Evolutionary conservation across 2,329 filamentous ascomycete genomes (phyloP).

Genomic region (Hyphodiscus sp.): DNA sequence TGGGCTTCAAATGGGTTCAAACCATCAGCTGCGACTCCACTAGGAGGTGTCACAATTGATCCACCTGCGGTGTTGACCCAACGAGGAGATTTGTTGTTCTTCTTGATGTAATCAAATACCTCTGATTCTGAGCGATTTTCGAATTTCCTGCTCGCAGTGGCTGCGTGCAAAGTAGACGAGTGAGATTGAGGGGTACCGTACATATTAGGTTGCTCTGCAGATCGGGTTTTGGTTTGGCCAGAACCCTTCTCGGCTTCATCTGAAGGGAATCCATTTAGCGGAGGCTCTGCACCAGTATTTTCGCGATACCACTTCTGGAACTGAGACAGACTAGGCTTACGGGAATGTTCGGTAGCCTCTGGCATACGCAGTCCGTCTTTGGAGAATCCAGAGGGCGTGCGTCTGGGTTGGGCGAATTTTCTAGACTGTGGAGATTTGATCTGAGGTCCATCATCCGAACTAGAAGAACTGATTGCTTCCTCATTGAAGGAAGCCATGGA

Average conservation of each 20-base stretch:
- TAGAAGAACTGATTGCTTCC: neutral
- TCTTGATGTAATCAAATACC: no score
- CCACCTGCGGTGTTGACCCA: slow-evolving; percentile 7
- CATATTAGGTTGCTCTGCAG: slow-evolving; percentile 23
- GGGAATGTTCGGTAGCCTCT: slow-evolving; percentile 5
- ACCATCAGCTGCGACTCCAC: slow-evolving; percentile 20
- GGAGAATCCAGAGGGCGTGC: neutral
- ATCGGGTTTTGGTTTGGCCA: slow-evolving; percentile 8
- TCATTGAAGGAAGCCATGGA: slow-evolving; percentile 3
- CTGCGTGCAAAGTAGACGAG: neutral
- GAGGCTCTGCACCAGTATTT: slow-evolving; percentile 13
- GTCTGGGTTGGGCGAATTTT: slow-evolving; percentile 9
- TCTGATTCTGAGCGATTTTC: slow-evolving; percentile 1
- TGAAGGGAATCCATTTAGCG: slow-evolving; percentile 16
- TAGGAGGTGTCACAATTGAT: slow-evolving; percentile 21
- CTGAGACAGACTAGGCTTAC: slow-evolving; percentile 18
- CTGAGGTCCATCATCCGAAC: slow-evolving; percentile 9
- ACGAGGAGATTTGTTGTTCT: no score
- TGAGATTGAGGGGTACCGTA: slow-evolving; percentile 16
- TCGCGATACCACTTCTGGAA: slow-evolving; percentile 17
- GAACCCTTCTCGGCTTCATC: slow-evolving; percentile 18
- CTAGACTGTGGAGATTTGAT: neutral
- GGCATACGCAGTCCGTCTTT: slow-evolving; percentile 4
- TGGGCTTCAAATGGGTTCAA: slow-evolving; percentile 18
- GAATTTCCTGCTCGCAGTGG: neutral